phyloP scores from a whole-genome alignment of 2,329 filamentous ascomycete species.

The Emmonsiellopsis sp. region DNA sequence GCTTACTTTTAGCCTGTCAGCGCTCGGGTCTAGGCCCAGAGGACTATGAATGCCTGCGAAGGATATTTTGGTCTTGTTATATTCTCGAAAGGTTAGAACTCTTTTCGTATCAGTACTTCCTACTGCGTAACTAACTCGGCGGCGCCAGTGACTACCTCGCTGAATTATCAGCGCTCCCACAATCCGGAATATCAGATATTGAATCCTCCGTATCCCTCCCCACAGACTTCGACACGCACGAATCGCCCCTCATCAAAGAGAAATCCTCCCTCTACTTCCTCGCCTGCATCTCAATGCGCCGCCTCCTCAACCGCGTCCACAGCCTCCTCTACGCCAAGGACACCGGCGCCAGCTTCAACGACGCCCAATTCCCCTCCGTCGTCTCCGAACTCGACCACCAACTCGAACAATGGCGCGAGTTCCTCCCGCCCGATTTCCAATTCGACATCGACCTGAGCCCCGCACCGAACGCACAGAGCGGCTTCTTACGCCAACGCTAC shows the following conservation, averaged over 20 bases:
- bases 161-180: conserved; percentile 43
- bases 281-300: conserved; percentile 39
- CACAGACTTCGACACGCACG: conserved; percentile 40
- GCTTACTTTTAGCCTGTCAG: conserved; percentile 40
- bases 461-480: conserved; percentile 34
- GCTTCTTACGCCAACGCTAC: conserved; percentile 44
- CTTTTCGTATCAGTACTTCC: background rate
- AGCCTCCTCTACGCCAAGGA: conserved; percentile 39
- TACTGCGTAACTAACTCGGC: conserved; percentile 11
- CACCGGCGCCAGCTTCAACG: conserved; percentile 38
- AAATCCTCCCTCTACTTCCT: conserved; percentile 46
- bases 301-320: conserved; percentile 18
- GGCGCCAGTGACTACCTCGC: conserved; percentile 40
- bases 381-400: conserved; percentile 31
- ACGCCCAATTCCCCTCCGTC: conserved; percentile 39
- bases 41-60: conserved; percentile 40
- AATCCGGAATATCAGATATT: conserved; percentile 43
- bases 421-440: conserved; percentile 21
- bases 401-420: conserved; percentile 26
- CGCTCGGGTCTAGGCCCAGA: conserved; percentile 26
- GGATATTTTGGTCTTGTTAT: conserved; percentile 49
- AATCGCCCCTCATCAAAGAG: conserved; percentile 31
- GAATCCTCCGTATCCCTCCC: conserved; percentile 44
- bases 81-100: conserved; percentile 42
- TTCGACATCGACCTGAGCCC: conserved; percentile 25